Evolutionary conservation across 352 stramenopile species (phyloP).

Genomic region (Phytophthora multivora): DNA sequence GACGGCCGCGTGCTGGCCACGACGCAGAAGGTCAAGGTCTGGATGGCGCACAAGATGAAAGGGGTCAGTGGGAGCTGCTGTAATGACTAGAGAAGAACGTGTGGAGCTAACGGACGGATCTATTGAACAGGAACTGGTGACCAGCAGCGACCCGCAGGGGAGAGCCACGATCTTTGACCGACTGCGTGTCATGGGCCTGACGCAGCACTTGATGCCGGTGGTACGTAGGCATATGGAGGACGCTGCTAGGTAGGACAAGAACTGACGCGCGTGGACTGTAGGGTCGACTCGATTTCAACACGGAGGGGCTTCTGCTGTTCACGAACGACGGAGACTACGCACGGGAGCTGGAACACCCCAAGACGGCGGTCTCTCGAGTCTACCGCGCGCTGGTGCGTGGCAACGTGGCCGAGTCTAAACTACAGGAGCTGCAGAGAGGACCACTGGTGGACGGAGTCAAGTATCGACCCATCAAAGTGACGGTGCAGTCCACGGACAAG

Average conservation of each 20-base stretch:
- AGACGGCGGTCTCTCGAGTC: conserved; percentile 68
- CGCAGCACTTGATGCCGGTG: conserved; percentile 89
- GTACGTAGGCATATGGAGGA: conserved; percentile 36
- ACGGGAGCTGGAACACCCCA: conserved; percentile 87
- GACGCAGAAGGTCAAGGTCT: conserved; percentile 63
- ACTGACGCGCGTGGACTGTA: conserved; percentile 11
- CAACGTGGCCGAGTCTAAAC: conserved; percentile 79
- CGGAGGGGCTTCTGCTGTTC: conserved; percentile 91
- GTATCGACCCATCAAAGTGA: conserved; percentile 75
- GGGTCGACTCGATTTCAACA: conserved; percentile 93
- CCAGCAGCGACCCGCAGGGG: conserved; percentile 73
- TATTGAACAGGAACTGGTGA: conserved; percentile 74
- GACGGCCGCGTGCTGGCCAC: conserved; percentile 51
- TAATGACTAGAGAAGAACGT: neutral
- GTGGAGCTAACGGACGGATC: neutral
- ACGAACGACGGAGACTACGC: conserved; percentile 93
- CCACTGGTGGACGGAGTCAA: conserved; percentile 86
- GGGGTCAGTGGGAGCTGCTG: conserved; percentile 52
- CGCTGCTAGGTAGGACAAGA: neutral
- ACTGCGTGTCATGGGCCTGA: conserved; percentile 79
- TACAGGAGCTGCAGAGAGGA: conserved; percentile 74
- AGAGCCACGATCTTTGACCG: conserved; percentile 90
- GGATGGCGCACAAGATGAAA: conserved; percentile 88
- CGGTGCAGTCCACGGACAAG: conserved; percentile 79
- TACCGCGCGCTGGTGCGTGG: conserved; percentile 89